Percentiles rank a stretch among this genome's conserved stretches.
These are phyloP conservation scores for Epichloe festucae DNA, from an alignment of 2,329 filamentous ascomycete species.

Conservation along the genomic window DNA sequence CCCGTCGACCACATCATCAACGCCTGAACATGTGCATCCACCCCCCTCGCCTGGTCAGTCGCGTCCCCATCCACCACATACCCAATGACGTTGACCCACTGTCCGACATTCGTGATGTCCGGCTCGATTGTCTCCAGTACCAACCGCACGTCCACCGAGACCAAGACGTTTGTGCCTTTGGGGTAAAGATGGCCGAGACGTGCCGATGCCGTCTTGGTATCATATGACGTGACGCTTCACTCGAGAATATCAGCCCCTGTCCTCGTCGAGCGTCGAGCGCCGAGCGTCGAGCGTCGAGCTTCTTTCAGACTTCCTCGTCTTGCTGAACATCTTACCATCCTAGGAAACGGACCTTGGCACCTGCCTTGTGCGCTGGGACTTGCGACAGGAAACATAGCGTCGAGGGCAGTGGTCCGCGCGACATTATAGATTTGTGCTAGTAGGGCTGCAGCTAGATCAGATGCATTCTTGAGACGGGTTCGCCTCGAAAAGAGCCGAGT, in stretches of 20 bases:
- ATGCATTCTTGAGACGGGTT: no score
- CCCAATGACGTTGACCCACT: constrained; percentile 82
- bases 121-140: constrained; percentile 52
- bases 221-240: constrained; percentile 37
- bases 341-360: constrained; percentile 80
- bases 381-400: constrained; percentile 51
- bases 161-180: constrained; percentile 29
- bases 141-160: constrained; percentile 57
- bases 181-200: constrained; percentile 57
- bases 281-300: neutral
- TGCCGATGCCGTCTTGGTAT: constrained; percentile 44
- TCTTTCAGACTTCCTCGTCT: neutral
- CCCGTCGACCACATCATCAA: constrained; percentile 67
- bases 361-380: constrained; percentile 36
- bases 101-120: constrained; percentile 56
- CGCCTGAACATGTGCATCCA: constrained; percentile 49
- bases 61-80: constrained; percentile 38
- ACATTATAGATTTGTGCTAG: constrained; percentile 25
- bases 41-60: neutral
- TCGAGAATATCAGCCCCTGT: neutral
- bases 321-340: constrained; percentile 56
- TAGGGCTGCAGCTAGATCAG: neutral
- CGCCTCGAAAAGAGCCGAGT: no score
- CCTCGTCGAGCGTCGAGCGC: neutral
- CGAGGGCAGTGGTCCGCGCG: constrained; percentile 49